Base-by-base conservation (phyloP, 208 protist species). In the Acanthamoeba polyphaga region DNA sequence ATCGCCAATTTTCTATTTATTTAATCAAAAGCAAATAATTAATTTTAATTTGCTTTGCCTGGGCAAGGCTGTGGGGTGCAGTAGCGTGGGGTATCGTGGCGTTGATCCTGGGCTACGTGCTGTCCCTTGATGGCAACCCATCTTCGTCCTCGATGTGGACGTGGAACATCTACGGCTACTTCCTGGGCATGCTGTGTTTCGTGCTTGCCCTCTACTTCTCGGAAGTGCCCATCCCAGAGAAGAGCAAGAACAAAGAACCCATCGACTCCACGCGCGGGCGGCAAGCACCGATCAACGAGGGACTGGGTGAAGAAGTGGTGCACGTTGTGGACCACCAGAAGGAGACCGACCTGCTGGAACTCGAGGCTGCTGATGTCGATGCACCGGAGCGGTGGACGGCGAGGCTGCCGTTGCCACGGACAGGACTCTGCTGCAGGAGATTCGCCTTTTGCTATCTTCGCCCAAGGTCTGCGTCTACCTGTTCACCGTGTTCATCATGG, bases 401-500 rank as follows among this genome's bases (percentile, higher is more conserved):
- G 4, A 78, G 8, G 38, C 12, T 78, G 70, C 12, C 70, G 60
- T 38, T 3, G 38, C 38, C 3, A 38, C 60, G 60, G 70, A 80
- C 27, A 22, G 70, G 24, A 80, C 34, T 10, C 38, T 32, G 13
- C 15, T 80, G 80, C 43, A 43, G 27, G 80, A 88, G 80, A 43
- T 88, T 19, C 43, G 80, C 8, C 51, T 88, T 9, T 34, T 88
- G 51, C 53, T 88, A 5, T 55, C 80, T 8, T 66, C 43, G 29
- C 51, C 51, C 29, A 55, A 64, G 29, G 80, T 88, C 12, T 55
- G 43, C 80, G 55, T 8, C 53, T 88, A 66, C 34, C 53, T 88
- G 51, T 62, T 88, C 53, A 88, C 80, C 80, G 53, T 88, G 15
- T 88, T 88, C 51, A 88, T 88, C 80, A 88, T 88, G 80, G 80